A percentile compares a stretch with the other conserved stretches of the same genome.
phyloP scores from a whole-genome alignment of 805 yeast species.

The Scheffersomyces ergatensis region DNA sequence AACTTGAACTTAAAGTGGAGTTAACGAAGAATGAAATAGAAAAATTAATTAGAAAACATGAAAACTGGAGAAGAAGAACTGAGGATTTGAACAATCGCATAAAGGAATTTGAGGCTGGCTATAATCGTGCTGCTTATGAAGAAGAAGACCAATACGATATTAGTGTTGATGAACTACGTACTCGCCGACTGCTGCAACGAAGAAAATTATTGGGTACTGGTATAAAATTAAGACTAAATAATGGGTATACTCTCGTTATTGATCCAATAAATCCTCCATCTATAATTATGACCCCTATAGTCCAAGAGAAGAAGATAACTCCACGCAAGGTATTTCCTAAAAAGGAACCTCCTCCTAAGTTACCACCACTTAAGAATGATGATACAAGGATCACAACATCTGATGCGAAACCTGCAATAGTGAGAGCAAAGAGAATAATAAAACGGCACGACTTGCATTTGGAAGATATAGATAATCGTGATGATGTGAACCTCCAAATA shows the following conservation, averaged over 20 bases:
- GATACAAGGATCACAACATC: too few relatives aligned
- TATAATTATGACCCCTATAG: too few relatives aligned
- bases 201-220: slow-evolving; percentile 30
- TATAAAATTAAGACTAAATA: slow-evolving; percentile 32
- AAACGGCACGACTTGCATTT: neutral
- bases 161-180: slow-evolving; percentile 16
- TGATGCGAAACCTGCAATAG: too few relatives aligned
- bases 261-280: slow-evolving; percentile 36
- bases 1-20: slow-evolving; percentile 48
- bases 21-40: slow-evolving; percentile 50
- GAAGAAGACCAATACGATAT: slow-evolving; percentile 23
- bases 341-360: too few relatives aligned
- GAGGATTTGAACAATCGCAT: slow-evolving; percentile 23
- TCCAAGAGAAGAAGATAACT: too few relatives aligned
- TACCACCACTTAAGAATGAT: too few relatives aligned
- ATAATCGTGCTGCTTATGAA: slow-evolving; percentile 14
- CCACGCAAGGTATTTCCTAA: too few relatives aligned
- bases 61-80: slow-evolving; percentile 34
- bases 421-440: too few relatives aligned
- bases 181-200: slow-evolving; percentile 21
- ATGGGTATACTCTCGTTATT: slow-evolving; percentile 35
- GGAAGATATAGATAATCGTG: neutral
- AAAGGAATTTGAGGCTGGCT: slow-evolving; percentile 10
- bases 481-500: slow-evolving; percentile 4
- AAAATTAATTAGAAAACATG: slow-evolving; percentile 34